phyloP scores from a whole-genome alignment of 345 rosid genomes.

The Eucalyptus guilfoylei region DNA sequence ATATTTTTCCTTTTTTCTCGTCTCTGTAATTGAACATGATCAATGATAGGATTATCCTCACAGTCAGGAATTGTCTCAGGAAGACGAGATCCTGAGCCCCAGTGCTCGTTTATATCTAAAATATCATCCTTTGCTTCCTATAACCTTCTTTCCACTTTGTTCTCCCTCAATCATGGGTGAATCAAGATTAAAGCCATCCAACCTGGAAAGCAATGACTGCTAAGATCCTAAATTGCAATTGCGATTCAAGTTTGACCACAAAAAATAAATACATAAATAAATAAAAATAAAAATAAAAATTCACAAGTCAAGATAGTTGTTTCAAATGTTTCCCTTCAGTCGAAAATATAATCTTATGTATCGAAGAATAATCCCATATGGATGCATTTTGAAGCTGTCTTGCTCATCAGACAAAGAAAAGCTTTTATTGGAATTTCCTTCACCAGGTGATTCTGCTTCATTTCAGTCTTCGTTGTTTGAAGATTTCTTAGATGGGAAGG shows the following conservation, averaged over 20 bases:
- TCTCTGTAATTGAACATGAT: neutral
- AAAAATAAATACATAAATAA: no score
- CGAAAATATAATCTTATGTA: no score
- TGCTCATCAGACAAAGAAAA: slow-evolving; percentile 24
- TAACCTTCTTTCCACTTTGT: slow-evolving; percentile 12
- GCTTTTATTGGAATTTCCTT: neutral
- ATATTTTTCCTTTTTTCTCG: neutral
- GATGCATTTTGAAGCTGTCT: neutral
- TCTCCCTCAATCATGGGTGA: slow-evolving; percentile 23
- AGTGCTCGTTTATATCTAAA: slow-evolving; percentile 15
- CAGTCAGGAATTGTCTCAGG: neutral
- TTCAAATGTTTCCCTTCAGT: neutral
- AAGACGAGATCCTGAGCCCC: slow-evolving; percentile 5
- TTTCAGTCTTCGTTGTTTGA: slow-evolving; percentile 38
- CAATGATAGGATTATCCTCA: slow-evolving; percentile 1
- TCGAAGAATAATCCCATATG: no score
- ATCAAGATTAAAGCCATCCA: slow-evolving; percentile 45
- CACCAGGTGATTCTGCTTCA: slow-evolving; percentile 22
- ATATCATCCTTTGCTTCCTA: slow-evolving; percentile 12
- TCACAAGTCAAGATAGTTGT: neutral
- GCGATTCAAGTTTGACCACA: no score
- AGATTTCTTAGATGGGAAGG: slow-evolving; percentile 33
- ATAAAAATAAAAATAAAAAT: rapidly evolving
- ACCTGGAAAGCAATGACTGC: slow-evolving; percentile 12
- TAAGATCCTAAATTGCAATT: neutral